A percentile compares a stretch with the other conserved stretches of the same genome.
These are phyloP conservation scores for Taphrina sp. DNA, from an alignment of 1,139 yeast genomes.

Conservation along the genomic window DNA sequence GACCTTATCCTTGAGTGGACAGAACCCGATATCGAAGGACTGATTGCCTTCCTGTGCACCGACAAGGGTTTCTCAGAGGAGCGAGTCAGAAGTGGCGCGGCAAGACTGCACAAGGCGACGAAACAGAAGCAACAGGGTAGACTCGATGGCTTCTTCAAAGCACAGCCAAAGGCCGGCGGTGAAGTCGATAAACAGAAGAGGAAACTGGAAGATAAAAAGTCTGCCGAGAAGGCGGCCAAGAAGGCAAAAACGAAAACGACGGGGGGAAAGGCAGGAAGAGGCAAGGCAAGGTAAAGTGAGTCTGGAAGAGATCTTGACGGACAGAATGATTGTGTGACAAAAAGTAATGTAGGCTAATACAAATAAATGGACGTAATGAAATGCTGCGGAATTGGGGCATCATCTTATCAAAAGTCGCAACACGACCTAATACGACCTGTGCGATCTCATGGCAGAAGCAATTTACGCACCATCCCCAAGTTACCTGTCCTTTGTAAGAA, in stretches of 20 bases:
- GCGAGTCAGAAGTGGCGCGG: slow-evolving; percentile 82
- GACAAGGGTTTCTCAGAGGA: slow-evolving; percentile 90
- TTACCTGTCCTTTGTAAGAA: too few species aligned
- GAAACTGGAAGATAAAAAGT: slow-evolving; percentile 41
- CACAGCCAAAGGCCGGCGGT: slow-evolving; percentile 56
- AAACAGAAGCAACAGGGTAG: slow-evolving; percentile 88
- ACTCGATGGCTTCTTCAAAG: slow-evolving; percentile 84
- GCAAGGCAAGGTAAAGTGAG: slow-evolving; percentile 6
- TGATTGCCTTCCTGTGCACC: slow-evolving; percentile 66
- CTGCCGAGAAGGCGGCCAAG: slow-evolving; percentile 36
- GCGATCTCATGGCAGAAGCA: too few species aligned
- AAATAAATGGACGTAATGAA: too few species aligned
- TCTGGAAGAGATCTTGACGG: too few species aligned
- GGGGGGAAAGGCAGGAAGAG: slow-evolving; percentile 5
- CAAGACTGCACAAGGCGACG: slow-evolving; percentile 75
- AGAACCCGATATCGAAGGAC: slow-evolving; percentile 74
- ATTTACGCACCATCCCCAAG: too few species aligned
- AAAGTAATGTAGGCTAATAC: too few species aligned
- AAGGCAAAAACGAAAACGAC: slow-evolving; percentile 25
- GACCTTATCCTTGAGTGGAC: slow-evolving; percentile 65
- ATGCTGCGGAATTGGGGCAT: too few species aligned
- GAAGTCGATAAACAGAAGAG: slow-evolving; percentile 38
- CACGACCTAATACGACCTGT: too few species aligned
- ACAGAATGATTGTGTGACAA: too few species aligned
- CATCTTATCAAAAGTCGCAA: too few species aligned